Evolutionary conservation across 768 basidiomycete genomes (phyloP).

Genomic region (Lactarius indigo): DNA sequence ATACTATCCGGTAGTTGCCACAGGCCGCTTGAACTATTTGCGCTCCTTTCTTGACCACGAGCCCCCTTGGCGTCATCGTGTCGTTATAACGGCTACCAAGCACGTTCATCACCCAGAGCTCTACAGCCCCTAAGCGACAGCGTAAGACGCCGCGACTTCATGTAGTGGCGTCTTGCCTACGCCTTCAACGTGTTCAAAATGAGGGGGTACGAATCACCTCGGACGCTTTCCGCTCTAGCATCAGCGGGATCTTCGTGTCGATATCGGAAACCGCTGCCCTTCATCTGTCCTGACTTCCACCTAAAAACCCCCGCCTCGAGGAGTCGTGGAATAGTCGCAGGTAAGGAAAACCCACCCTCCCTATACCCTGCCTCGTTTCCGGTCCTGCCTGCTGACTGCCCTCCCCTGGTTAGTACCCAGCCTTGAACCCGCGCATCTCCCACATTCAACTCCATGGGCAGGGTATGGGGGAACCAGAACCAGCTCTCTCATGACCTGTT

Average conservation of each 20-base stretch:
- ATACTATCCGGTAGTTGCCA: not conserved
- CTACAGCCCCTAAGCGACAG: not conserved
- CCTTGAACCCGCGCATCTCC: not conserved
- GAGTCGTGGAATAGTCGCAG: not conserved
- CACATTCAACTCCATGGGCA: not conserved
- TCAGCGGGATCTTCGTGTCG: not conserved
- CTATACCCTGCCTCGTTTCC: not conserved
- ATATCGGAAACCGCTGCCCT: not conserved
- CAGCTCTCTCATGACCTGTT: not conserved
- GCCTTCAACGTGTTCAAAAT: not conserved
- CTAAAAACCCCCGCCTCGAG: not conserved
- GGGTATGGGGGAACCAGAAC: not conserved
- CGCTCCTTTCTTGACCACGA: not conserved
- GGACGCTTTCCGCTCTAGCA: not conserved
- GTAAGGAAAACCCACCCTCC: not conserved
- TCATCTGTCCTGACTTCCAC: not conserved
- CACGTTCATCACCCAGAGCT: not conserved
- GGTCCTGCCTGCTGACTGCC: not conserved
- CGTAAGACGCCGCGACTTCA: not conserved
- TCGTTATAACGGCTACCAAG: not conserved
- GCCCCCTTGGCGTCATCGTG: not conserved
- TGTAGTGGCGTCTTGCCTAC: not conserved
- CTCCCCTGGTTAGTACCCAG: not conserved
- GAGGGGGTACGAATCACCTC: not conserved
- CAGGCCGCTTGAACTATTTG: not conserved